Conservation (phyloP, 495 filamentous ascomycete genomes). For the Aspergillus asperescens region DNA sequence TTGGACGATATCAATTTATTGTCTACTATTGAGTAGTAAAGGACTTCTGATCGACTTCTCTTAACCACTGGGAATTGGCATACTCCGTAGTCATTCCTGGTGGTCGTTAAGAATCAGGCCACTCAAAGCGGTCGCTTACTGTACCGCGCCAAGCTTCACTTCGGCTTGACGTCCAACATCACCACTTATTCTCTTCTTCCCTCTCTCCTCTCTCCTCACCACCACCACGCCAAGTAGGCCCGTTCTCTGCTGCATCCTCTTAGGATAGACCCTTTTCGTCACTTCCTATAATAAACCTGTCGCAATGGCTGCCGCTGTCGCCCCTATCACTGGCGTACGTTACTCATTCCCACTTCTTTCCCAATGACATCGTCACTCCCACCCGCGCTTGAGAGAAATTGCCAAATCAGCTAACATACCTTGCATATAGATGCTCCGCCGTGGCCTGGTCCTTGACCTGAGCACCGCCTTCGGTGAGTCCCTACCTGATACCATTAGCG, state of each 20-base stretch:
- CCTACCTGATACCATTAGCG: neutral
- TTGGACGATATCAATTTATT: neutral
- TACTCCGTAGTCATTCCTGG: constrained; percentile 1
- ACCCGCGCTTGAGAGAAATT: neutral
- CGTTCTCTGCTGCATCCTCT: constrained; percentile 15
- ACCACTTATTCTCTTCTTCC: constrained; percentile 28
- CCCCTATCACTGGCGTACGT: constrained; percentile 50
- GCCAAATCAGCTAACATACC: constrained; percentile 2
- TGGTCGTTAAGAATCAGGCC: constrained; percentile 19
- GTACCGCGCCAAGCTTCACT: constrained; percentile 36
- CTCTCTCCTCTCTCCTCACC: constrained; percentile 22
- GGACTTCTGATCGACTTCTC: too few species aligned
- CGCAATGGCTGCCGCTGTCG: constrained; percentile 43
- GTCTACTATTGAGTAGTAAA: neutral
- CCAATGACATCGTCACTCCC: neutral
- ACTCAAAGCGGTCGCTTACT: constrained; percentile 34
- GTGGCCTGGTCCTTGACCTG: constrained; percentile 70
- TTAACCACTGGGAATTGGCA: too few species aligned
- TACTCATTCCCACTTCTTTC: constrained; percentile 15
- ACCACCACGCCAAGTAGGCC: constrained; percentile 9
- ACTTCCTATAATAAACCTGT: constrained; percentile 21
- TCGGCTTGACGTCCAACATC: constrained; percentile 30
- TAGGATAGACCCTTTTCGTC: constrained; percentile 7
- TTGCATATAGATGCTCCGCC: constrained; percentile 59
- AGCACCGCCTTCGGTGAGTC: constrained; percentile 68